Percentiles rank a stretch among this genome's conserved stretches.
These are phyloP conservation scores for Hypsizygus marmoreus DNA, from an alignment of 768 basidiomycete species.

Conservation along the genomic window DNA sequence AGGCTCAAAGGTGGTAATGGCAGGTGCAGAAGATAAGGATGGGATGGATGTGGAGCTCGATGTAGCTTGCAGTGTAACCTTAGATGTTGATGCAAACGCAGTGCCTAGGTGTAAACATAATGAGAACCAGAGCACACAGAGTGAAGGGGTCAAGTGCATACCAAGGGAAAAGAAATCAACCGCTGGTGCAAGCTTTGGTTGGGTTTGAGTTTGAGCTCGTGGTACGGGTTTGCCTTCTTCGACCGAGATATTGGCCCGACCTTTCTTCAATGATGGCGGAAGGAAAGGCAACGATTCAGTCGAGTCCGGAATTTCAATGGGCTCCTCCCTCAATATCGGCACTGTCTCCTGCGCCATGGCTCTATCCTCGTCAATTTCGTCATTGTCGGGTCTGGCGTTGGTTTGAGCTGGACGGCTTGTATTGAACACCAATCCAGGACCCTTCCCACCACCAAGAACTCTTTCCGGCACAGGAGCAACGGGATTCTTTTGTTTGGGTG, in stretches of 20 bases:
- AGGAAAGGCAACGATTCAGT: conserved; percentile 50
- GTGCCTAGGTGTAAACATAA: conserved; percentile 15
- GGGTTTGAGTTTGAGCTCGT: conserved; percentile 9
- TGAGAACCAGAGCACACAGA: neutral
- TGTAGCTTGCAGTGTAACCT: conserved; percentile 11
- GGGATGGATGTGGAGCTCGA: conserved; percentile 19
- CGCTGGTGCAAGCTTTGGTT: conserved; percentile 31
- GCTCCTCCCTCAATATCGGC: neutral
- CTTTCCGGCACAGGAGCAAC: conserved; percentile 46
- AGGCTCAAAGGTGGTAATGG: conserved; percentile 63
- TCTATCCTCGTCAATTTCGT: conserved; percentile 27
- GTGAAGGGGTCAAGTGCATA: conserved; percentile 33
- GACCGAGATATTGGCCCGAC: conserved; percentile 58
- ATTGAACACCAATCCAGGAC: conserved; percentile 64
- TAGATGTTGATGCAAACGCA: conserved; percentile 26
- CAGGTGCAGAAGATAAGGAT: conserved; percentile 66
- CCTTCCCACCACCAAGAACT: conserved; percentile 64
- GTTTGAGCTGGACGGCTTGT: conserved; percentile 23
- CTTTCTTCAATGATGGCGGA: conserved; percentile 61
- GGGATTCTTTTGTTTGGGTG: conserved; percentile 61
- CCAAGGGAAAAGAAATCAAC: conserved; percentile 74
- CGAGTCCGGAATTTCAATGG: conserved; percentile 8
- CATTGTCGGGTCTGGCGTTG: conserved; percentile 12
- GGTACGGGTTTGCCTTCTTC: conserved; percentile 34
- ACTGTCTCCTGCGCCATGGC: conserved; percentile 4